A percentile compares a stretch with the other conserved stretches of the same genome.
Evolutionary conservation across 2,329 filamentous ascomycete genomes (phyloP).

Genomic region (Fusarium verrucosum): DNA sequence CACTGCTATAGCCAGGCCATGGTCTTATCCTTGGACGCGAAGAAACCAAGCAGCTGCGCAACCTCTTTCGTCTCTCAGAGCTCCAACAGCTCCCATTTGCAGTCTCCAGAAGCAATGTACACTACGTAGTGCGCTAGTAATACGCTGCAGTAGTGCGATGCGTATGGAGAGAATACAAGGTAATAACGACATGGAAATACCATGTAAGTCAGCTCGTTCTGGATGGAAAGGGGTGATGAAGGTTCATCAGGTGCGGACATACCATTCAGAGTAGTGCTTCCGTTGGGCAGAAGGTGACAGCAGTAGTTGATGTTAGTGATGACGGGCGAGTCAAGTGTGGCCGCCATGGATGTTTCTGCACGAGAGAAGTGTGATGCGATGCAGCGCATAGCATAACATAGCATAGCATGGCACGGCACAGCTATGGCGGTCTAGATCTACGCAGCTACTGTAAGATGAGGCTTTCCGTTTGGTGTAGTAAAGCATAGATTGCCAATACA

Average conservation of each 20-base stretch:
- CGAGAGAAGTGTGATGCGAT: conserved; percentile 23
- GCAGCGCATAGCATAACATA: background rate
- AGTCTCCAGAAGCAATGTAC: conserved; percentile 25
- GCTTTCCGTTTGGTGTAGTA: background rate
- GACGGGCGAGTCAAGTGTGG: conserved; percentile 10
- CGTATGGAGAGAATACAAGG: conserved; percentile 25
- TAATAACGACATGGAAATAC: conserved; percentile 29
- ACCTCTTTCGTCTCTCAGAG: background rate
- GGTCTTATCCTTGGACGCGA: too few species aligned
- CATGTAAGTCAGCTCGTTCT: conserved; percentile 15
- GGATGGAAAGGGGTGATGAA: conserved; percentile 33
- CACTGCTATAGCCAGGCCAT: background rate
- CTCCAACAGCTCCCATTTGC: conserved; percentile 20
- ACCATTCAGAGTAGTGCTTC: conserved; percentile 11
- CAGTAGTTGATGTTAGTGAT: conserved; percentile 14
- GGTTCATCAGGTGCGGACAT: conserved; percentile 17
- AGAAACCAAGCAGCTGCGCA: background rate
- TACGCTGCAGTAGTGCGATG: conserved; percentile 42
- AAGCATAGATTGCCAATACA: background rate
- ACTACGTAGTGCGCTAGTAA: conserved; percentile 39
- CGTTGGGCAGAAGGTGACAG: conserved; percentile 2
- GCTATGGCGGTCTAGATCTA: conserved; percentile 35
- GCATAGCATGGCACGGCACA: background rate
- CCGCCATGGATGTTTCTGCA: conserved; percentile 30
- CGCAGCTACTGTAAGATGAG: conserved; percentile 3